Evolutionary conservation across 2,329 filamentous ascomycete genomes (phyloP).

Genomic region (Teratosphaeria gauchensis): DNA sequence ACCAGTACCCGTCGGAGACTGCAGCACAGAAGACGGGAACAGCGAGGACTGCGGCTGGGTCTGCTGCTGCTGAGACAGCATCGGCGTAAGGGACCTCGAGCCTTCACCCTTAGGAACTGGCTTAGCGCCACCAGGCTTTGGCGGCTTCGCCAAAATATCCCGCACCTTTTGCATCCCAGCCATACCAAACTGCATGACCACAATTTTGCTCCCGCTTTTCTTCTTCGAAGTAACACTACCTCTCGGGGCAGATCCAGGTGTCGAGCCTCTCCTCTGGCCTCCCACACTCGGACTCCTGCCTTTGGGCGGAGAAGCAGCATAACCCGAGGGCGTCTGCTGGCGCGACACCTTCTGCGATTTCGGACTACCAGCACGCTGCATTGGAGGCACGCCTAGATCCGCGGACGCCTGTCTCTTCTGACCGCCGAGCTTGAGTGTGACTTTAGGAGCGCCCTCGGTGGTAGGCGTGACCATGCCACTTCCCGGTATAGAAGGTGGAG

Average conservation of each 20-base stretch:
- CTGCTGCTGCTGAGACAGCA: not conserved
- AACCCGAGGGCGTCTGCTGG: conserved; percentile 4
- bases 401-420: conserved; percentile 15
- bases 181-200: conserved; percentile 4
- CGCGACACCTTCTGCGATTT: conserved; percentile 13
- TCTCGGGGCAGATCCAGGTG: conserved; percentile 1
- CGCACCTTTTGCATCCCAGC: conserved; percentile 7
- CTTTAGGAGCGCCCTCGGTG: conserved; percentile 1
- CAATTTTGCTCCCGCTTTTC: not conserved
- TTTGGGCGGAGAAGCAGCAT: conserved; percentile 1
- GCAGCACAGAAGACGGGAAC: conserved; percentile 2
- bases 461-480: conserved; percentile 1
- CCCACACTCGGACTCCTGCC: conserved; percentile 8
- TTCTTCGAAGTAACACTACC: conserved; percentile 1
- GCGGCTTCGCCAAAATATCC: conserved; percentile 12
- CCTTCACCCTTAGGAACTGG: not conserved
- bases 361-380: conserved; percentile 14
- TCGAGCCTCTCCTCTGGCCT: conserved; percentile 4
- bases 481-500: not conserved
- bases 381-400: conserved; percentile 1
- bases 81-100: conserved; percentile 5
- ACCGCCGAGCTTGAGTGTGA: conserved; percentile 4
- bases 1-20: conserved; percentile 5
- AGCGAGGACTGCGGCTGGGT: not conserved
- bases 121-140: conserved; percentile 4